Base-by-base conservation (phyloP, 345 rosid species). In the Dipteronia dyeriana region DNA sequence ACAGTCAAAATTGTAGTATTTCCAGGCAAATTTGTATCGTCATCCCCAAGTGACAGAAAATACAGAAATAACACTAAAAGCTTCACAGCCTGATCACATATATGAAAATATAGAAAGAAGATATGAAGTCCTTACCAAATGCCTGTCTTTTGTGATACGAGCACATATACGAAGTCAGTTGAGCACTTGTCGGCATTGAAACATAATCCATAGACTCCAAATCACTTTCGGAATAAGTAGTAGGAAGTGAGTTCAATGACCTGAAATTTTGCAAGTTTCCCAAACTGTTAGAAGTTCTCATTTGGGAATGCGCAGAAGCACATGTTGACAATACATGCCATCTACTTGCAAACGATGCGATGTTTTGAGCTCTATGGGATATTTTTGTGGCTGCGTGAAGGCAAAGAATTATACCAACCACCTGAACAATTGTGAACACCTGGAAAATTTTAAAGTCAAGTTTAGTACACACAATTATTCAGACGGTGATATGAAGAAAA, bases 321-420 rank as follows among this genome's bases (percentile, higher is more conserved):
- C 97, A 92, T 19, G 97, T 92, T 71, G 87, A 92, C 53, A 91
- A 63, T 20, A 97, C 97, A 79, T 95, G 98, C 97, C 98, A 95
- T 87, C 87, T 86, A 79, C 94, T 88, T 14, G 92, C 97, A 70
- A 88, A 53, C 0, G 97, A 86, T 65, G 91, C 92, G 60, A 90
- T 79, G 45, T 86, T 90, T 78, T 90, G 94, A 16, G 98, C 97
- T 85, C 98, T 89, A 63, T 88, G 94, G 22, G 97, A 95, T 76
- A 95, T 95, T 80, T 79, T 95, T 19, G 98, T 93, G 10, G 97
- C 97, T 23, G 94, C 98, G 73, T 95, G 97, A 73, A 95, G 81
- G 87, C 94, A 93, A 39, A 95, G 70, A 62, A 88, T 88, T 8
- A 91, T 88, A 10, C 97, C 97, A 60, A 91, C 97, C 64, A 88